phyloP scores from a whole-genome alignment of 2,329 filamentous ascomycete genomes.

The Fusarium multiceps region DNA sequence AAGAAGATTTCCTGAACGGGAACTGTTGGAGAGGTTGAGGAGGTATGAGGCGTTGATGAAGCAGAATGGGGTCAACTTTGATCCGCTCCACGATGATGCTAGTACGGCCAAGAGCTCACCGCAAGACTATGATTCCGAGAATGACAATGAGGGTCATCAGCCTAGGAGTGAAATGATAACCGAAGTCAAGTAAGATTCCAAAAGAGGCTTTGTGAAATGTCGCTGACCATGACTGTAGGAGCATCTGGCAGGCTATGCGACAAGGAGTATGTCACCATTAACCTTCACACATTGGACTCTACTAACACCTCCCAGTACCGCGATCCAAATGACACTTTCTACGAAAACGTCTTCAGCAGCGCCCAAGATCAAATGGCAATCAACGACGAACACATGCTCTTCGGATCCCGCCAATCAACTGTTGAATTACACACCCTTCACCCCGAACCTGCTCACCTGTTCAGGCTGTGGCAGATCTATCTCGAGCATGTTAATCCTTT shows the following conservation, averaged over 20 bases:
- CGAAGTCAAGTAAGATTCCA: conserved; percentile 28
- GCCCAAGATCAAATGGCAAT: conserved; percentile 58
- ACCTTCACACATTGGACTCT: no score
- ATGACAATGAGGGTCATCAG: neutral
- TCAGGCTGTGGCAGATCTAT: conserved; percentile 67
- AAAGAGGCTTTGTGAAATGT: rapidly evolving
- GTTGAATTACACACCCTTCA: conserved; percentile 64
- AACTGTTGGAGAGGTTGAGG: conserved; percentile 66
- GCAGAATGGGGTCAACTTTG: conserved; percentile 65
- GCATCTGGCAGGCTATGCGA: conserved; percentile 23
- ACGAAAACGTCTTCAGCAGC: conserved; percentile 52
- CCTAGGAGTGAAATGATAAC: conserved; percentile 2
- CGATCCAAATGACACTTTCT: neutral
- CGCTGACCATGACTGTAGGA: neutral
- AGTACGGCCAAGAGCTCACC: neutral
- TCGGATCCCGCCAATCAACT: conserved; percentile 56
- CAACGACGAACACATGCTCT: conserved; percentile 62
- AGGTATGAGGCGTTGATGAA: conserved; percentile 68
- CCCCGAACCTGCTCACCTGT: conserved; percentile 57
- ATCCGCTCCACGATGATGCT: conserved; percentile 52
- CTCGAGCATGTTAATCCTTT: conserved; percentile 69
- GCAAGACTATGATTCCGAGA: conserved; percentile 7
- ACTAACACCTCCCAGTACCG: neutral
- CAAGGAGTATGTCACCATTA: neutral
- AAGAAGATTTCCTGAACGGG: conserved; percentile 65